Evolutionary conservation across 192 early-diverging fungal genomes (phyloP).

Genomic region (Podila verticillata): DNA sequence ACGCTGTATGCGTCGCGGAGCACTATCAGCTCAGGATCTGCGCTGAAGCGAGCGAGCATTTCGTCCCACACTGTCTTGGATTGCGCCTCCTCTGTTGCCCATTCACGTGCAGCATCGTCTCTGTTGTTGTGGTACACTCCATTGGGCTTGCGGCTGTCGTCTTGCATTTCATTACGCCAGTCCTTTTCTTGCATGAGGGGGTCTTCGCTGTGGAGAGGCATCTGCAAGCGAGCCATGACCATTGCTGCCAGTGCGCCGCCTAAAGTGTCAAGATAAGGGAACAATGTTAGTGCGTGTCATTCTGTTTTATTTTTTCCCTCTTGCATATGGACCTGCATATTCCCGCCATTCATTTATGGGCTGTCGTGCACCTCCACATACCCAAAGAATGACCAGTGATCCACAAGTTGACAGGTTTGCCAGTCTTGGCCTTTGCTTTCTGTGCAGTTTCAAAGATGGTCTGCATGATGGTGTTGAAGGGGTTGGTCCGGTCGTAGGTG

Average conservation of each 20-base stretch:
- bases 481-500: slow-evolving; percentile 37
- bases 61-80: slow-evolving; percentile 25
- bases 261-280: not conserved
- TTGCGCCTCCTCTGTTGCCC: not conserved
- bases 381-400: slow-evolving; percentile 66
- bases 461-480: slow-evolving; percentile 53
- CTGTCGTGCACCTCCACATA: not conserved
- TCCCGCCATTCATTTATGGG: not conserved
- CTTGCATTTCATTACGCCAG: not conserved
- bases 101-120: no score
- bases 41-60: slow-evolving; percentile 36
- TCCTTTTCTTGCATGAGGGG: slow-evolving; percentile 10
- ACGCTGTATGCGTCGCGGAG: slow-evolving; percentile 57
- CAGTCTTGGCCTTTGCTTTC: slow-evolving; percentile 10
- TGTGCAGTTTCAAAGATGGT: slow-evolving; percentile 45
- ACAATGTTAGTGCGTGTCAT: no score
- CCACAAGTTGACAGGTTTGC: slow-evolving; percentile 57
- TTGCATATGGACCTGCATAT: no score
- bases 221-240: slow-evolving; percentile 54
- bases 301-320: no score
- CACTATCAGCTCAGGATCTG: slow-evolving; percentile 20
- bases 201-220: slow-evolving; percentile 35
- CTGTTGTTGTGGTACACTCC: not conserved
- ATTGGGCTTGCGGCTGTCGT: not conserved
- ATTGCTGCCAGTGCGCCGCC: slow-evolving; percentile 56